Percentiles rank a stretch among this genome's conserved stretches.
Evolutionary conservation across 345 rosid species (phyloP).

Genomic region (Diplotaxis tenuifolia): DNA sequence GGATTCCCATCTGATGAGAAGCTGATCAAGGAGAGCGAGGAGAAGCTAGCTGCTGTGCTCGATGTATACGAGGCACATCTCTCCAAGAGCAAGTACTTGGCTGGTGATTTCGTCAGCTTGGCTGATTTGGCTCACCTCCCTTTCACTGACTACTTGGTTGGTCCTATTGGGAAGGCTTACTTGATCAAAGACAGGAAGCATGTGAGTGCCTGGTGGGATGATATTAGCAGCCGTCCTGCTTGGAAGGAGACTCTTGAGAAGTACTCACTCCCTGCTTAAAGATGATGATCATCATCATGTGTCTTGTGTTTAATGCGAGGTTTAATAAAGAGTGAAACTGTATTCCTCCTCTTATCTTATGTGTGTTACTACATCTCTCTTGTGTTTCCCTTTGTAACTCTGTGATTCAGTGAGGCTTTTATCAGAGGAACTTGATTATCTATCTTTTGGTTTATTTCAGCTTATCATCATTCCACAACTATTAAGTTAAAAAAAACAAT

Average conservation of each 20-base stretch:
- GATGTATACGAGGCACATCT: slow-evolving; percentile 67
- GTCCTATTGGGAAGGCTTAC: slow-evolving; percentile 46
- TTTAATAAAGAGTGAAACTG: slow-evolving; percentile 12
- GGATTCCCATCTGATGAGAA: slow-evolving; percentile 50
- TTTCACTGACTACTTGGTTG: slow-evolving; percentile 56
- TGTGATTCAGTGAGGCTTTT: background rate
- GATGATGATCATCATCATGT: background rate
- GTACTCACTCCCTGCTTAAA: slow-evolving; percentile 28
- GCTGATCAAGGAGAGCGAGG: slow-evolving; percentile 55
- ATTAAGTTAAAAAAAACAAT: too few relatives aligned
- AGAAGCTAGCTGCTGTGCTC: slow-evolving; percentile 51
- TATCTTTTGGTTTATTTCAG: too few relatives aligned
- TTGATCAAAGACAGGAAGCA: slow-evolving; percentile 61
- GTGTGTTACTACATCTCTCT: slow-evolving; percentile 14
- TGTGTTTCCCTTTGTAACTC: background rate
- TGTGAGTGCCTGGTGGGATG: slow-evolving; percentile 66
- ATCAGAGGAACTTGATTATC: slow-evolving; percentile 1
- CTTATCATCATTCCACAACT: too few relatives aligned
- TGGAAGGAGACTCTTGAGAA: slow-evolving; percentile 53
- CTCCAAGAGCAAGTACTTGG: slow-evolving; percentile 58
- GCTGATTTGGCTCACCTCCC: slow-evolving; percentile 76
- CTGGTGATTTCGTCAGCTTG: slow-evolving; percentile 63
- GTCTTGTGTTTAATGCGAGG: slow-evolving; percentile 9
- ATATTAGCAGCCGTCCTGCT: slow-evolving; percentile 60
- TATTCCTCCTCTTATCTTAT: background rate